Base-by-base conservation (phyloP, 2,329 filamentous ascomycete genomes). In the Calonectria montana region DNA sequence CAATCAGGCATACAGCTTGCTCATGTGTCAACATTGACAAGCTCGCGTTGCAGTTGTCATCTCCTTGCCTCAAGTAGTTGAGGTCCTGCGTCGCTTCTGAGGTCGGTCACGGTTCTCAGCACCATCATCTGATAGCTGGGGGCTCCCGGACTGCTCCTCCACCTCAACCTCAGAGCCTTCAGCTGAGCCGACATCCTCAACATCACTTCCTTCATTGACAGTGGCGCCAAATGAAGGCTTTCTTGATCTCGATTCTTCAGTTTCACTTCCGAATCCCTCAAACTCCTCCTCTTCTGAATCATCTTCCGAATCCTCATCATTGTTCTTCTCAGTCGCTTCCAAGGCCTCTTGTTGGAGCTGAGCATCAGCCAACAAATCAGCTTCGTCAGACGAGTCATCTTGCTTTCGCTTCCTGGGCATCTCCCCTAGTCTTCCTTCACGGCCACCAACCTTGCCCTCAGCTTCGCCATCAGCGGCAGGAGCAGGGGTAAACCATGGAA, bases 401-500 rank as follows among this genome's bases (percentile, higher is more conserved):
- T 86, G 85, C 77, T 92, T 92, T 79, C 96, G 93, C 85, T 97
- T 94, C 84, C 91, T 93, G 48, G 91, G 91, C 92, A 97, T 98
- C 84, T 98, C 95, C 21, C 96, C 96, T 0, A 97, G 86, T 76
- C 91, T 90, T 15, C 95, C 95, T 72, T 94, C 90, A 57, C 95
- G 91, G 6, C 94, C 94, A 73, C 92, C 90, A n/a, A 92, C 84
- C 43, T 83, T 85, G 37, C 86, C 85, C 13, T 84, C 84, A 16
- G 85, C 86, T 37, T 88, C 88, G 8, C 86, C 86, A 12, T 90
- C 88, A 3, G 86, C 85, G 16, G 85, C 86, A 2, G 96, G 95
- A 12, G 95, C 92, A 10, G 95, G 92, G 0, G 94, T 97, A 81
- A 95, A 99, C 97, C 97, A 99, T 1, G 97, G 97, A 29, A 98